Evolutionary conservation across 768 basidiomycete genomes (phyloP), one percentile per base, ranked within the genome.

Genomic region (Russula sp.): DNA sequence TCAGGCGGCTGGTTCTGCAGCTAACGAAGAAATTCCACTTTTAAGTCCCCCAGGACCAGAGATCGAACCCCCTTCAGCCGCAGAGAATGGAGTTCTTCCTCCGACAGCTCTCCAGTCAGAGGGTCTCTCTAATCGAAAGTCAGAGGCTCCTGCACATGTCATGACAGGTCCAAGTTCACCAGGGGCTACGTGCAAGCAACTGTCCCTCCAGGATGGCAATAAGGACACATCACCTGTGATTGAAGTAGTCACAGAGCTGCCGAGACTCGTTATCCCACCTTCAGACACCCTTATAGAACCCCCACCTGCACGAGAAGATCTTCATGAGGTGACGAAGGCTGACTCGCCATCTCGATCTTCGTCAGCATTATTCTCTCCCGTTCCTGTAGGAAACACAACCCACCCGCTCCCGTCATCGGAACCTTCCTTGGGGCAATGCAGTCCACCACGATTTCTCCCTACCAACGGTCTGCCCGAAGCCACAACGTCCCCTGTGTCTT

Each of bases 401-500:
- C 22, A 48, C 14, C 40, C 34, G 9, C 59, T 44, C 34, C 53
- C 54, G 5, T 49, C 40, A 20, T 56, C 49, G 24, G 54, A 52
- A 24, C 64, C 54, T 44, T 42, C 38, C 49, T 50, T 61, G 9
- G 59, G 51, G 40, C 59, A 32, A 24, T 50, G 53, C 49, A 61
- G 38, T 38, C 42, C 54, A 9, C 59, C 49, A 13, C 59, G 24
- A 22, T 5, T 48, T n/a, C 46, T 57, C 40, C 59, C 59, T 28
- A 55, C 61, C 54, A 42, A 36, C 5, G 26, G 55, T 44, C 46
- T 60, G 14, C 34, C 32, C n/a, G 59, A 59, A 24, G 57, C 11
- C 28, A 67, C 49, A 40, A 50, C 49, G 30, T 66, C 61, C 11
- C 57, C 70, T 9, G 49, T 44, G 40, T 64, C 69, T 28, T 60